A percentile compares a stretch with the other conserved stretches of the same genome.
Conservation (phyloP, 78 protist genomes). For the Dictyostelium purpureum region DNA sequence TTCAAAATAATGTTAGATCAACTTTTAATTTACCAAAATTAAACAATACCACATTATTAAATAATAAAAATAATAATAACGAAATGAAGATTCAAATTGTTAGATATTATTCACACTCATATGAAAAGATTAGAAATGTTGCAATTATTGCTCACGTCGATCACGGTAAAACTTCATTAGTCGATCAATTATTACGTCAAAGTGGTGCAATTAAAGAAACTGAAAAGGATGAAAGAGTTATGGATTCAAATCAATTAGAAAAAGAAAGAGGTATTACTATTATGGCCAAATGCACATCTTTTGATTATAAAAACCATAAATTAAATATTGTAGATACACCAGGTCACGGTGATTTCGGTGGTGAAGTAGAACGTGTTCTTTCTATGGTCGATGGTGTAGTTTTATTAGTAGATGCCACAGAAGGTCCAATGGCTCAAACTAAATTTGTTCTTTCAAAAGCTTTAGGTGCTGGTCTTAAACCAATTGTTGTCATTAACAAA, state of each 20-base stretch:
- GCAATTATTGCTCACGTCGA: conserved; percentile 87
- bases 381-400: conserved; percentile 92
- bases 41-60: background rate
- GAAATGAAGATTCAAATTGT: background rate
- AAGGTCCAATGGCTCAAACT: conserved; percentile 95
- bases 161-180: conserved; percentile 83
- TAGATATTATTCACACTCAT: background rate
- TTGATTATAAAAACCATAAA: conserved; percentile 49
- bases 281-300: conserved; percentile 87
- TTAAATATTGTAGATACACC: conserved; percentile 94
- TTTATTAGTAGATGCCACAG: conserved; percentile 95
- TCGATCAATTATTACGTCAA: conserved; percentile 75
- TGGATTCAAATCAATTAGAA: conserved; percentile 87
- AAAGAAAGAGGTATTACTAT: conserved; percentile 95
- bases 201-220: conserved; percentile 53
- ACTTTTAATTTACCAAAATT: background rate
- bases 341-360: conserved; percentile 96
- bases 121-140: conserved; percentile 79
- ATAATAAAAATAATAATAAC: background rate
- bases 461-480: conserved; percentile 74
- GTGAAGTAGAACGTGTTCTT: conserved; percentile 94
- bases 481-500: conserved; percentile 95
- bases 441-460: conserved; percentile 94
- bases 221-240: conserved; percentile 64
- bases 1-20: too few relatives aligned